Base-by-base conservation (phyloP, 2,329 filamentous ascomycete genomes). In the Pezicula rhizophila region DNA sequence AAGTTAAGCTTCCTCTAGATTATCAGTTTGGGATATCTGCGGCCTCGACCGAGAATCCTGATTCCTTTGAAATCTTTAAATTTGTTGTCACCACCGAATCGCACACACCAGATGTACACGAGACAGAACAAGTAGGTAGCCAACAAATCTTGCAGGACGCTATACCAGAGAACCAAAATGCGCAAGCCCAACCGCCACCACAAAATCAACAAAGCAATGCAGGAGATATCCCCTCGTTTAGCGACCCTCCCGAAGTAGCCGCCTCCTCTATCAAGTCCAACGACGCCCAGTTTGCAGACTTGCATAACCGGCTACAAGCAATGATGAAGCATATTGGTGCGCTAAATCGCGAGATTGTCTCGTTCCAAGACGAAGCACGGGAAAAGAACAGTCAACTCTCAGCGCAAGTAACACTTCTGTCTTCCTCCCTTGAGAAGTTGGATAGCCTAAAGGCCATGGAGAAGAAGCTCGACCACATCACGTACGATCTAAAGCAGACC, bases 21-120 rank as follows among this genome's bases (percentile, higher is more conserved):
- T 95, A 97, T 72, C 79, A 80, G 65, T 88, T 96, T 57, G 93
- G 93, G 60, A 72, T 99, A 58, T 89, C 87, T 11, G 93, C 92
- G 38, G 87, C 89, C 14, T 92, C 89, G 3, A 87, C 89, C 26
- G 92, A 97, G 57, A 91, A 83, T 60, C 90, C 93, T 1, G 93
- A 99, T 70, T 95, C 89, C 5, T 95, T 96, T 62, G 93, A 99
- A 69, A 68, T 96, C 57, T 93, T 91, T 75, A 95, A 92, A 66
- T 79, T 97, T 64, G 77, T 87, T 33, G 80, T 93, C 45, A 80
- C 84, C 62, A 83, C 78, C 10, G 78, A 81, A 23, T 65, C 66
- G 26, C 65, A 59, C 28, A 52, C 47, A 61, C 49, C 60, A 25
- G 61, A 68, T 44, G 60, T 65, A n/a, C 38, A 52, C 18, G 48